Percentiles rank a stretch among this genome's conserved stretches.
phyloP scores from a whole-genome alignment of 2,329 filamentous ascomycete genomes.

The Trichoderma brevicompactum region DNA sequence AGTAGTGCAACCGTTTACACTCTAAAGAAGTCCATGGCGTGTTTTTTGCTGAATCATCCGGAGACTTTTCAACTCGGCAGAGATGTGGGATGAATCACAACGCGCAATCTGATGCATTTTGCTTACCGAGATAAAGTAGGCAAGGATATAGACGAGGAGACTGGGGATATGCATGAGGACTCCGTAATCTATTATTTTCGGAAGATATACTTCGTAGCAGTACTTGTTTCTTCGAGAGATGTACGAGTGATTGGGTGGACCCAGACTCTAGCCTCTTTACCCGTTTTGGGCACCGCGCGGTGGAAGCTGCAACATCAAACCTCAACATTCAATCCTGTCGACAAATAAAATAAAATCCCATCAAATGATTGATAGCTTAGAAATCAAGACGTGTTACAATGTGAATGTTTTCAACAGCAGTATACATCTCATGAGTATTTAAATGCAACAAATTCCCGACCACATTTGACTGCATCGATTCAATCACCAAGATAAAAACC shows the following conservation, averaged over 20 bases:
- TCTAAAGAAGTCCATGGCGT: not conserved
- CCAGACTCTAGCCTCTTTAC: not conserved
- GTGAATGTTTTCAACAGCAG: not conserved
- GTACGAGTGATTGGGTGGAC: not conserved
- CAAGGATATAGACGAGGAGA: too few relatives aligned
- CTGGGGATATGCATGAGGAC: too few relatives aligned
- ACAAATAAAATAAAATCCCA: not conserved
- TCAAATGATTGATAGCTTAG: not conserved
- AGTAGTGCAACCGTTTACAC: too few relatives aligned
- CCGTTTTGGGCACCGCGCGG: slow-evolving; percentile 17
- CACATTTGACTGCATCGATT: not conserved
- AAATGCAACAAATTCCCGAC: not conserved
- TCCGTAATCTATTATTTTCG: too few relatives aligned
- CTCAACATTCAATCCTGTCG: not conserved
- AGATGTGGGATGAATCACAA: not conserved
- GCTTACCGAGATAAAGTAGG: too few relatives aligned
- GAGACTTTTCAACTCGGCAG: slow-evolving; percentile 5
- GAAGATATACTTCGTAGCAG: too few relatives aligned
- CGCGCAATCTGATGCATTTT: not conserved
- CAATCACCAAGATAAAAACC: not conserved
- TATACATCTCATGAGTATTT: not conserved
- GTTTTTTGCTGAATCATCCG: not conserved
- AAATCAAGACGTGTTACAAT: not conserved
- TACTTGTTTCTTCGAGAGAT: not conserved
- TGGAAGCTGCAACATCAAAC: not conserved